Evolutionary conservation across 2,329 filamentous ascomycete genomes (phyloP), one percentile per base, ranked within the genome.

Genomic region (Rutstroemia sp.): DNA sequence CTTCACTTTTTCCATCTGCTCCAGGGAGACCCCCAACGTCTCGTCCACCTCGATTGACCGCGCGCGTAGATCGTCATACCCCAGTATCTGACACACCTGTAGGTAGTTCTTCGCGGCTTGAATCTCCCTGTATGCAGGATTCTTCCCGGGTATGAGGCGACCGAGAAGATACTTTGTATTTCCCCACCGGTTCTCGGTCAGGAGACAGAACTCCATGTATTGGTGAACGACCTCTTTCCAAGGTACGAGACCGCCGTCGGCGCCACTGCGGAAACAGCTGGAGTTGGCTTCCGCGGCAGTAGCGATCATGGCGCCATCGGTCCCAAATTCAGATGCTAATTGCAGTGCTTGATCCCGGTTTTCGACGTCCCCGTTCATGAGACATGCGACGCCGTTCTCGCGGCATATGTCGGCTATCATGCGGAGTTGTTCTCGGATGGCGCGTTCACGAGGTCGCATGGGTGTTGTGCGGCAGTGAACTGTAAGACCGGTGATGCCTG

Each of bases 261-360:
- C 80, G 39, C 80, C 73, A 1, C 79, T 71, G 41, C 88, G 81
- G 76, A 99, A 99, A 67, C 88, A 92, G 62, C 89, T 95, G 3
- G 91, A 83, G 69, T 99, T 99, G 61, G 86, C 82, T 75, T 99
- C 94, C 1, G 94, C 94, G 3, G 90, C 81, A 3, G 90, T 94
- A 9, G 94, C 94, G 66, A 99, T 97, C 94, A 99, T 99, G 59
- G 90, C 94, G 5, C 92, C 92, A 67, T 97, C 92, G 5, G 88
- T 88, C n/a, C 85, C 86, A 68, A 82, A 96, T 69, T 96, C 87
- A 25, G 80, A 67, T 59, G 91, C 86, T 6, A 99, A 77, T 58
- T 76, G 70, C 7, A 88, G 68, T 0, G 85, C 92, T 58, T 95
- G 77, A 51, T 90, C 87, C 54, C 88, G 82, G 39, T 77, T 82